A percentile compares a stretch with the other conserved stretches of the same genome.
phyloP scores from a whole-genome alignment of 805 yeast genomes.

The Grigorovia humatica region DNA sequence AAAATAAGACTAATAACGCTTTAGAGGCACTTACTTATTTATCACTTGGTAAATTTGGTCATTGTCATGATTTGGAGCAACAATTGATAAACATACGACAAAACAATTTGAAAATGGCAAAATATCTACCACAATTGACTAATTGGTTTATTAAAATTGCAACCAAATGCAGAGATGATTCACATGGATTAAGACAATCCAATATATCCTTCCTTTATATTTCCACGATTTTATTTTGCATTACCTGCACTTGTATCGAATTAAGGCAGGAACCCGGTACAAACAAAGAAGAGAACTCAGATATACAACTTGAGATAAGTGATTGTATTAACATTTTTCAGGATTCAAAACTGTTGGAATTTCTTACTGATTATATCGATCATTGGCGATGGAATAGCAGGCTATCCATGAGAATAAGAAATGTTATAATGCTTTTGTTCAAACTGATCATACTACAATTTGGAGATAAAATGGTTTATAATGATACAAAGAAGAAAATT shows the following conservation, averaged over 20 bases:
- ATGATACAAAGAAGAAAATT: slow-evolving; percentile 38
- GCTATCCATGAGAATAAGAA: slow-evolving; percentile 40
- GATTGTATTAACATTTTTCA: slow-evolving; percentile 9
- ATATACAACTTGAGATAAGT: slow-evolving; percentile 6
- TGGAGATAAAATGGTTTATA: slow-evolving; percentile 42
- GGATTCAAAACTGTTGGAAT: slow-evolving; percentile 31
- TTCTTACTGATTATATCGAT: slow-evolving; percentile 43
- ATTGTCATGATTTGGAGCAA: slow-evolving; percentile 3
- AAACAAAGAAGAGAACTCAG: neutral
- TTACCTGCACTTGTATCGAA: slow-evolving; percentile 17
- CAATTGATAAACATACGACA: slow-evolving; percentile 16
- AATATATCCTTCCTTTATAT: slow-evolving; percentile 18
- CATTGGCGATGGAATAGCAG: slow-evolving; percentile 53
- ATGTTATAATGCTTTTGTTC: slow-evolving; percentile 43
- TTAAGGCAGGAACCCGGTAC: neutral
- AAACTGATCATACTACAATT: slow-evolving; percentile 48
- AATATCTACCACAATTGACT: slow-evolving; percentile 9
- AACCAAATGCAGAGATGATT: slow-evolving; percentile 18
- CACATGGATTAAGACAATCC: slow-evolving; percentile 10
- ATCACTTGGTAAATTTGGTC: slow-evolving; percentile 18
- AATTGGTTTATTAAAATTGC: slow-evolving; percentile 15
- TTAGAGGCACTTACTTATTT: slow-evolving; percentile 19
- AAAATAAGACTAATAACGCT: slow-evolving; percentile 3
- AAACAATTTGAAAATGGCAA: slow-evolving; percentile 14
- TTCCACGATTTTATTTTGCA: slow-evolving; percentile 19